phyloP scores from a whole-genome alignment of 495 filamentous ascomycete species.

The Hypoxylon trugodes region DNA sequence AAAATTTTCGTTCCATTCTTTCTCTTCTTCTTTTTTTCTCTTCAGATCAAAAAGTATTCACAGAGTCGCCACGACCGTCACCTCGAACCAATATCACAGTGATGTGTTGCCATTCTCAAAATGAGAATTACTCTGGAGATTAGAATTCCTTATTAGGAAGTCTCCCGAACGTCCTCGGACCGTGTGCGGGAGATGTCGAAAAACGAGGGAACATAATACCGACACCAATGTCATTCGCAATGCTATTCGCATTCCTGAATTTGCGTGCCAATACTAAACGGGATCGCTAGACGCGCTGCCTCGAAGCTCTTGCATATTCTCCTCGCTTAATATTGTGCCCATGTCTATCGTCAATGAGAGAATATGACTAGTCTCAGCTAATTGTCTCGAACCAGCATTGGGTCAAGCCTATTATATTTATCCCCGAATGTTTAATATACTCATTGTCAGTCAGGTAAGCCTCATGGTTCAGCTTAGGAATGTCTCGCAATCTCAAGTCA shows the following conservation, averaged over 20 bases:
- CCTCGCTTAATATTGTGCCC: too few species aligned
- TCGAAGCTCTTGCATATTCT: too few species aligned
- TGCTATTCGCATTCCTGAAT: constrained; percentile 13
- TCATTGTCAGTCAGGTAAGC: not conserved
- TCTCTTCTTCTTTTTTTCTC: constrained; percentile 47
- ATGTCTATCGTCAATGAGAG: too few species aligned
- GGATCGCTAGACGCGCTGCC: not conserved
- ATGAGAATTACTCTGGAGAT: constrained; percentile 57
- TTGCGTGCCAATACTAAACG: not conserved
- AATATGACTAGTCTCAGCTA: constrained; percentile 22
- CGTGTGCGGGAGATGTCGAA: constrained; percentile 58
- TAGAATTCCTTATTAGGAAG: constrained; percentile 62
- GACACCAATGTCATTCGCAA: not conserved
- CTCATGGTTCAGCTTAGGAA: constrained; percentile 20
- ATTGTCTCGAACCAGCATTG: constrained; percentile 22
- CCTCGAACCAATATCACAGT: constrained; percentile 55
- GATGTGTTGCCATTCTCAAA: constrained; percentile 59
- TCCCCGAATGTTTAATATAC: not conserved
- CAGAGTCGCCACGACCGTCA: constrained; percentile 63
- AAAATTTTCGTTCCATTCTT: constrained; percentile 30
- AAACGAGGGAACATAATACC: constrained; percentile 47
- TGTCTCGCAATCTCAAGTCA: constrained; percentile 36
- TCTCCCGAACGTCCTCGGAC: constrained; percentile 51
- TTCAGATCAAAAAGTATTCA: constrained; percentile 63
- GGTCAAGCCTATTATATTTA: too few species aligned